Evolutionary conservation across 305 asterid species (phyloP).

Genomic region (Withania somnifera): DNA sequence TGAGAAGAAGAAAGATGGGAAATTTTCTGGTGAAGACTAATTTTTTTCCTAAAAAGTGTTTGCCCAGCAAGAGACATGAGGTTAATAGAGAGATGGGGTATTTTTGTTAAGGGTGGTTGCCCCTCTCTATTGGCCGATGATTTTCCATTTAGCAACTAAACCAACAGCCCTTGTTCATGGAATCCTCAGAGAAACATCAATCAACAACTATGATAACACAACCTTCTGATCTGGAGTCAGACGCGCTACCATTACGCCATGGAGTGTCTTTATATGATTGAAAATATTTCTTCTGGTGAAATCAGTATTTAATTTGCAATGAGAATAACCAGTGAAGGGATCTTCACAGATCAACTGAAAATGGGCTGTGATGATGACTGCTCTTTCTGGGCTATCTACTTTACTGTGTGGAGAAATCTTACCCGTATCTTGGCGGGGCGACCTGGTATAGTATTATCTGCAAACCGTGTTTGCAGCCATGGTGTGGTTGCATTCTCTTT

Average conservation of each 20-base stretch:
- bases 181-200: too few species aligned
- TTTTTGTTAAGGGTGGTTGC: background rate
- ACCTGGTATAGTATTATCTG: background rate
- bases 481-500: background rate
- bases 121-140: background rate
- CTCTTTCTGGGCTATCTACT: background rate
- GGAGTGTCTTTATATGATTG: constrained; percentile 9
- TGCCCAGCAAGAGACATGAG: background rate
- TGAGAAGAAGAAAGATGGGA: background rate
- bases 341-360: background rate
- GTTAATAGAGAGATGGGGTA: background rate
- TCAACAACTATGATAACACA: too few species aligned
- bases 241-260: constrained; percentile 93
- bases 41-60: background rate
- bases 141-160: background rate
- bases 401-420: background rate
- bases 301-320: background rate
- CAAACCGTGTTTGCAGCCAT: constrained; percentile 6
- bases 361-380: background rate
- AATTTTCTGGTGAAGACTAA: background rate
- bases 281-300: background rate
- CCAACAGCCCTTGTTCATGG: background rate
- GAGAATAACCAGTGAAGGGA: constrained; percentile 2
- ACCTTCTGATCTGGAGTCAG: constrained; percentile 92
- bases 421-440: constrained; percentile 13